A percentile compares a stretch with the other conserved stretches of the same genome.
These are phyloP conservation scores for Astrocystis sublimbata DNA, from an alignment of 495 filamentous ascomycete species.

Conservation along the genomic window DNA sequence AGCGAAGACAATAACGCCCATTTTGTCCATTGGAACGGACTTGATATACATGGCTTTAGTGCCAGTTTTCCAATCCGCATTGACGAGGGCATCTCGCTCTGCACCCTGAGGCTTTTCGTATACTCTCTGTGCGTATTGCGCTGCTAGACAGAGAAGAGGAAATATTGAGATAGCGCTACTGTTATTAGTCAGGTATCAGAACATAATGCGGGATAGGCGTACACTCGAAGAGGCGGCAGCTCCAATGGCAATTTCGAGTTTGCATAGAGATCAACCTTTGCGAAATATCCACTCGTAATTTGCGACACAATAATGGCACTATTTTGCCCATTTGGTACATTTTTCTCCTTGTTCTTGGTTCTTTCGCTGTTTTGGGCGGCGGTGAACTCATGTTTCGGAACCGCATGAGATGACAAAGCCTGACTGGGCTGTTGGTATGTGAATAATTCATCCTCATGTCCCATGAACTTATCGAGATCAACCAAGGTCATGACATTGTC, in stretches of 20 bases:
- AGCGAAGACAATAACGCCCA: conserved; percentile 76
- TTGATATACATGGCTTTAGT: conserved; percentile 86
- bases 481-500: conserved; percentile 67
- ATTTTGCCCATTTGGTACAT: conserved; percentile 35
- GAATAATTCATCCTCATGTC: conserved; percentile 62
- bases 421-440: conserved; percentile 39
- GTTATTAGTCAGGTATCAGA: conserved; percentile 23
- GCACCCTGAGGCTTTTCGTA: conserved; percentile 62
- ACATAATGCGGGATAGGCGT: conserved; percentile 34
- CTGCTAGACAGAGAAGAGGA: conserved; percentile 71
- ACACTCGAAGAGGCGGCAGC: conserved; percentile 66
- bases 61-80: conserved; percentile 67
- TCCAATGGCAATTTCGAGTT: conserved; percentile 73
- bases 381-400: conserved; percentile 13
- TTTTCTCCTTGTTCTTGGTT: conserved; percentile 34
- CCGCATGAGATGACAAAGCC: conserved; percentile 9
- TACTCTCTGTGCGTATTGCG: conserved; percentile 68
- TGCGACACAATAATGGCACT: conserved; percentile 42
- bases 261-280: conserved; percentile 75
- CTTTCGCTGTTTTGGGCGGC: conserved; percentile 21
- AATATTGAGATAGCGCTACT: conserved; percentile 66
- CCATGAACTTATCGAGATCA: conserved; percentile 64
- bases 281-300: conserved; percentile 60
- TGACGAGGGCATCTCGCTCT: conserved; percentile 64
- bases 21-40: conserved; percentile 69